Evolutionary conservation across 768 basidiomycete genomes (phyloP), one percentile per base, ranked within the genome.

Genomic region (Mycena capillaripes): DNA sequence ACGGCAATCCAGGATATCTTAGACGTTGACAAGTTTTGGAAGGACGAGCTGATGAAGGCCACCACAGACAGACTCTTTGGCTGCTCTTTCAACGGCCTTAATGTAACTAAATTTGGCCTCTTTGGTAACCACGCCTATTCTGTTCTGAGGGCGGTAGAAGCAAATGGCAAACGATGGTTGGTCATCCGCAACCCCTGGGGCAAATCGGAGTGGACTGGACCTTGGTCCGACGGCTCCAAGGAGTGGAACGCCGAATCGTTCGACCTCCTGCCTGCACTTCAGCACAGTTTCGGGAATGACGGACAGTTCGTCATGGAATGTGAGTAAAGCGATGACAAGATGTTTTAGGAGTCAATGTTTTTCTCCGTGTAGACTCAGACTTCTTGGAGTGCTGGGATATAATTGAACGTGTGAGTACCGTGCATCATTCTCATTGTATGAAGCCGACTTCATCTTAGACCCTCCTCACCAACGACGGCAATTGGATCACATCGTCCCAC

Each of bases 301-400:
- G 86, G 87, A 0, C 81, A 85, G 63, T 88, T 88, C 69, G 79
- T 88, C 12, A 87, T 87, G 85, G 87, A 87, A 79, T 84, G 83
- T 85, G n/a, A n/a, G n/a, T n/a, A n/a, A 66, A n/a, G 60, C 66
- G 81, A 72, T 34, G 2, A 21, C 16, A 36, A 44, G 17, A 4
- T 17, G 40, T 11, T 17, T 16, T 14, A 4, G 8, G 36, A 38
- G 12, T 16, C 16, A 16, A 9, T 11, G 40, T 19, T 42, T 42
- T 9, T 19, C 8, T 11, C 9, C 17, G 16, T 40, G 57, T 57
- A 83, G 82, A 84, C 69, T 77, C 75, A 29, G 85, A 86, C 63
- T 87, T 84, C 78, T 76, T 86, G 46, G 78, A 81, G 0, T 83
- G 84, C 52, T 88, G 86, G 78, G 80, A 81, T 5, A 78, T 82